phyloP scores from a whole-genome alignment of 1,139 yeast species.

The Protomyces lactucae-debilis region DNA sequence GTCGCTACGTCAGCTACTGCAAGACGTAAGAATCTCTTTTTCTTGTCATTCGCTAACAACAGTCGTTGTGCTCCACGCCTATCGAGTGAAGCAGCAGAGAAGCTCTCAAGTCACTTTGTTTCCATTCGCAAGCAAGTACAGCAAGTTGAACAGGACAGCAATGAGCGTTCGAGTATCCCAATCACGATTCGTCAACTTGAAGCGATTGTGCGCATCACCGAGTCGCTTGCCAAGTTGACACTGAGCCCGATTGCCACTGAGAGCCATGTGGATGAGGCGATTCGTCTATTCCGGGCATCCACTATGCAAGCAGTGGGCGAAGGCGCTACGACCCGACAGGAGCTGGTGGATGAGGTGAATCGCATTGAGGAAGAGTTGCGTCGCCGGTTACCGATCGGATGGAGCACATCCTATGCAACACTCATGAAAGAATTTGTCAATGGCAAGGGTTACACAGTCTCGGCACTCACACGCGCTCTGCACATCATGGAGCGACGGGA shows the following conservation, averaged over 20 bases:
- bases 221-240: conserved; percentile 82
- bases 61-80: conserved; percentile 84
- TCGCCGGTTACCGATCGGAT: conserved; percentile 90
- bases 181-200: conserved; percentile 96
- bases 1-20: conserved; percentile 85
- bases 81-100: conserved; percentile 83
- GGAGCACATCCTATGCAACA: conserved; percentile 88
- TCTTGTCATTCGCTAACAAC: neutral
- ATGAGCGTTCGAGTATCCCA: conserved; percentile 91
- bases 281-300: conserved; percentile 88
- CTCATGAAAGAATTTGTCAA: conserved; percentile 79
- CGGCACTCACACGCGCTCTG: conserved; percentile 79
- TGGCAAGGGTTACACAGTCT: conserved; percentile 55
- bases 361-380: conserved; percentile 78
- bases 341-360: conserved; percentile 63
- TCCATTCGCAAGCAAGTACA: conserved; percentile 81
- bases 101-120: conserved; percentile 89
- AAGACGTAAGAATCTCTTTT: conserved; percentile 43
- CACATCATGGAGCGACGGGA: conserved; percentile 80
- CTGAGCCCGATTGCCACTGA: conserved; percentile 79
- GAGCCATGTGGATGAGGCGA: conserved; percentile 92
- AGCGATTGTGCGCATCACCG: conserved; percentile 94
- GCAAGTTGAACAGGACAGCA: conserved; percentile 70
- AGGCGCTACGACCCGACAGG: conserved; percentile 55
- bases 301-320: conserved; percentile 97